Conservation (phyloP, 441 rosid genomes). For the Erysimum cheiri region DNA sequence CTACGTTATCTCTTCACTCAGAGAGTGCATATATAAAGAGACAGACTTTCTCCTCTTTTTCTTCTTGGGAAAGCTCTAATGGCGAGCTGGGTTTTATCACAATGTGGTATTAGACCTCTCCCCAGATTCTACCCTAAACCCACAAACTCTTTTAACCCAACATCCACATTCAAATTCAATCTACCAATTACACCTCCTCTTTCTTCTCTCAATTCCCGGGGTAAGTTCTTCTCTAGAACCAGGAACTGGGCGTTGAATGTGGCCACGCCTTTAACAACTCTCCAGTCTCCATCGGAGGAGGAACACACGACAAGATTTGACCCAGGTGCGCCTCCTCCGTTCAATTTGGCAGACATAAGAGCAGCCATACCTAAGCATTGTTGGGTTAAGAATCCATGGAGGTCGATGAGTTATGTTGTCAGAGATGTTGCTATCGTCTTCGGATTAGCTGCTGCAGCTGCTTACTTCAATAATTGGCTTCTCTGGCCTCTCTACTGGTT, state of each 20-base stretch:
- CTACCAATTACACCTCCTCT: conserved; percentile 9
- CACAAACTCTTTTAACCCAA: conserved; percentile 32
- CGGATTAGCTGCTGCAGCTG: conserved; percentile 78
- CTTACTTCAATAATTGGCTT: conserved; percentile 69
- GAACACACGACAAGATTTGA: conserved; percentile 51
- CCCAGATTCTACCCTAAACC: conserved; percentile 50
- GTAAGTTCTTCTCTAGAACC: conserved; percentile 37
- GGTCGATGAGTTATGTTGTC: conserved; percentile 67
- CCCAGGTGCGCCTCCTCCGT: conserved; percentile 80
- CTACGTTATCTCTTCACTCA: conserved; percentile 26
- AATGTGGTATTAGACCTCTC: conserved; percentile 68
- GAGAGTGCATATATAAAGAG: neutral
- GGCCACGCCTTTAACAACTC: conserved; percentile 48
- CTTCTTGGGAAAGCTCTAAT: conserved; percentile 40
- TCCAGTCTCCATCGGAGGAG: conserved; percentile 32
- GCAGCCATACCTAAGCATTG: conserved; percentile 95
- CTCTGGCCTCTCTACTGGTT: conserved; percentile 95
- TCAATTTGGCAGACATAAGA: conserved; percentile 73
- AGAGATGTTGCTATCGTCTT: conserved; percentile 79
- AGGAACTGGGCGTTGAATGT: conserved; percentile 54
- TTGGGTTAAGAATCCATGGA: conserved; percentile 82
- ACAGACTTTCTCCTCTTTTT: conserved; percentile 8
- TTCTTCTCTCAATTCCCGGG: neutral
- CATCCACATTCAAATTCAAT: conserved; percentile 36
- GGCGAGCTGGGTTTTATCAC: conserved; percentile 61